Conservation (phyloP, 768 basidiomycete genomes). For the Mycena floridula region DNA sequence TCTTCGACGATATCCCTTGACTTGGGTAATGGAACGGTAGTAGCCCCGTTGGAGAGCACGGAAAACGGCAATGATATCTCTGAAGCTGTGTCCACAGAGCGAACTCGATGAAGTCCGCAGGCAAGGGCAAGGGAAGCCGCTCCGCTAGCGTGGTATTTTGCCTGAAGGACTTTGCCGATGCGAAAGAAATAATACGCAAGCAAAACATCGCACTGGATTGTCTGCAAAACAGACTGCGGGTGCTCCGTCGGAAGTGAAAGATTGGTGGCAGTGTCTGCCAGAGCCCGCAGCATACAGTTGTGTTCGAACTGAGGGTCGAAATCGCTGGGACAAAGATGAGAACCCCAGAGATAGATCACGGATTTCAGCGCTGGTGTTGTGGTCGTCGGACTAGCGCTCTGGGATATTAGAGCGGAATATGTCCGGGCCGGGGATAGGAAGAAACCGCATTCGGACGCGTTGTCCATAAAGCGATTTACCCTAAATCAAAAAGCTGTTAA, state of each 20-base stretch:
- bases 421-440: slow-evolving; percentile 51
- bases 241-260: slow-evolving; percentile 36
- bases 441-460: slow-evolving; percentile 57
- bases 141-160: slow-evolving; percentile 48
- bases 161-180: slow-evolving; percentile 52
- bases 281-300: slow-evolving; percentile 25
- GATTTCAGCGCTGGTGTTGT: slow-evolving; percentile 20
- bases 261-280: slow-evolving; percentile 34
- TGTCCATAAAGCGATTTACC: slow-evolving; percentile 51
- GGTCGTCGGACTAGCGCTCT: slow-evolving; percentile 10
- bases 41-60: slow-evolving; percentile 31
- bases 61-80: slow-evolving; percentile 30
- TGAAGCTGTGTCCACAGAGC: slow-evolving; percentile 29
- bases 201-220: slow-evolving; percentile 59
- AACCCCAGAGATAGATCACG: slow-evolving; percentile 26
- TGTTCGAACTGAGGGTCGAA: slow-evolving; percentile 12
- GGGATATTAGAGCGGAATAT: slow-evolving; percentile 17
- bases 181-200: slow-evolving; percentile 61
- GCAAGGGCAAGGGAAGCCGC: slow-evolving; percentile 46
- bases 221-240: slow-evolving; percentile 41
- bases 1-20: slow-evolving; percentile 45
- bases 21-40: slow-evolving; percentile 35
- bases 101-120: slow-evolving; percentile 40
- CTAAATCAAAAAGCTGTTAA: slow-evolving; percentile 24
- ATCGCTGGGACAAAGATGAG: slow-evolving; percentile 17